Evolutionary conservation across 2,329 filamentous ascomycete species (phyloP).

Genomic region (Neocatenulostroma microsporum): DNA sequence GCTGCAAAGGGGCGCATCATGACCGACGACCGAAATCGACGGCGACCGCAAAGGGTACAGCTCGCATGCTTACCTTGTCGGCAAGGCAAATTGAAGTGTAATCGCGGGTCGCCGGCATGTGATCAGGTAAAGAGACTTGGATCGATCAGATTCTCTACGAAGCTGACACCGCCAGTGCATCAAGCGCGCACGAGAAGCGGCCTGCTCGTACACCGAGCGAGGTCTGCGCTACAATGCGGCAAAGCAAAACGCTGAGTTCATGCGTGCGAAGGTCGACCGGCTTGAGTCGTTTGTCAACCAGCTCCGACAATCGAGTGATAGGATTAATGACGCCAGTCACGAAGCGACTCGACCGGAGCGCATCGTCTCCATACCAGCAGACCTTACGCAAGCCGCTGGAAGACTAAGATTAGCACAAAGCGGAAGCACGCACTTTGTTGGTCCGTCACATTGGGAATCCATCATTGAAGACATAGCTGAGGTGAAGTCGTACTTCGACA

Average conservation of each 20-base stretch:
- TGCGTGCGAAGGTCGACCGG: conserved; percentile 6
- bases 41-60: conserved; percentile 4
- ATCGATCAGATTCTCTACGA: background rate
- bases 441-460: conserved; percentile 7
- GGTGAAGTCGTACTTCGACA: conserved; percentile 5
- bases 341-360: background rate
- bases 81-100: conserved; percentile 3
- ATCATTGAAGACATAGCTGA: conserved; percentile 6
- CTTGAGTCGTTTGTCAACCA: conserved; percentile 4
- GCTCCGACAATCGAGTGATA: background rate
- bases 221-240: conserved; percentile 6
- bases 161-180: conserved; percentile 3
- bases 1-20: too few relatives aligned
- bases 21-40: conserved; percentile 7
- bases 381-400: background rate
- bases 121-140: conserved; percentile 5
- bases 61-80: conserved; percentile 4
- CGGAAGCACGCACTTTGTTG: conserved; percentile 1
- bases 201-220: conserved; percentile 7
- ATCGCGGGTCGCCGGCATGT: conserved; percentile 1
- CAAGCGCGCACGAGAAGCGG: conserved; percentile 1
- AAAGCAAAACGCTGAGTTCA: background rate
- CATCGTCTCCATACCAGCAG: background rate
- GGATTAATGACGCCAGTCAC: too few relatives aligned
- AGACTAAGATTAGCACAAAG: conserved; percentile 2